A percentile compares a stretch with the other conserved stretches of the same genome.
Evolutionary conservation across 305 asterid genomes (phyloP).

Genomic region (Stenogyne calaminthoides): DNA sequence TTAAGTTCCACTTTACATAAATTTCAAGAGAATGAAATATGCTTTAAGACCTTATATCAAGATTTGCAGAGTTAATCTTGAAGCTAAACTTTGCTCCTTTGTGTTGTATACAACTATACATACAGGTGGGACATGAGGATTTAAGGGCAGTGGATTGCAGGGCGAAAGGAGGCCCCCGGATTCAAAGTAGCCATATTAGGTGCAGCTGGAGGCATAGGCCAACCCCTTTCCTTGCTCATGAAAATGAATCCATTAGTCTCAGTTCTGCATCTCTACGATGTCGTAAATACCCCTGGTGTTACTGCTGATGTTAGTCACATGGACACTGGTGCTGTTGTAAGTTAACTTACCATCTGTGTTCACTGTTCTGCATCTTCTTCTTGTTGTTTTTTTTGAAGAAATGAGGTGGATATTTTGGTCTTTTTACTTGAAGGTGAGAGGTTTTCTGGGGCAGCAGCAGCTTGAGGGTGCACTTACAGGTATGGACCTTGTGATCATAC

Average conservation of each 20-base stretch:
- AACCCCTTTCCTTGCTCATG: slow-evolving; percentile 89
- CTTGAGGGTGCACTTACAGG: slow-evolving; percentile 84
- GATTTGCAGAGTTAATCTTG: not conserved
- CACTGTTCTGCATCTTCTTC: not conserved
- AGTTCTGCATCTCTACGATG: slow-evolving; percentile 91
- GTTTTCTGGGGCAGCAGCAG: slow-evolving; percentile 78
- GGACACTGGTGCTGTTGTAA: slow-evolving; percentile 95
- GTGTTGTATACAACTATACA: not conserved
- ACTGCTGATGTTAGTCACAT: slow-evolving; percentile 95
- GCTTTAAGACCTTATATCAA: not conserved
- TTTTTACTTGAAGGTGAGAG: slow-evolving; percentile 59
- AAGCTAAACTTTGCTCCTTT: not conserved
- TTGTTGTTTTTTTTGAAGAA: not conserved
- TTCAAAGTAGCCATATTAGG: slow-evolving; percentile 92
- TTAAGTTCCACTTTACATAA: not conserved
- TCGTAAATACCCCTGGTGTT: slow-evolving; percentile 91
- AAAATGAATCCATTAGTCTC: slow-evolving; percentile 93
- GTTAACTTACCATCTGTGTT: slow-evolving; percentile 10
- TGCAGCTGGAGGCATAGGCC: slow-evolving; percentile 98
- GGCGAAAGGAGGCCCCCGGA: slow-evolving; percentile 97
- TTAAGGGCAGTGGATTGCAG: slow-evolving; percentile 69
- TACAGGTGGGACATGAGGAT: slow-evolving; percentile 32
- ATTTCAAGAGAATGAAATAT: not conserved
- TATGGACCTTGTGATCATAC: slow-evolving; percentile 89
- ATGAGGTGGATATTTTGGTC: not conserved